Evolutionary conservation across 176 grass and related monocot species (phyloP).

Genomic region (Ampelocalamus luodianensis): DNA sequence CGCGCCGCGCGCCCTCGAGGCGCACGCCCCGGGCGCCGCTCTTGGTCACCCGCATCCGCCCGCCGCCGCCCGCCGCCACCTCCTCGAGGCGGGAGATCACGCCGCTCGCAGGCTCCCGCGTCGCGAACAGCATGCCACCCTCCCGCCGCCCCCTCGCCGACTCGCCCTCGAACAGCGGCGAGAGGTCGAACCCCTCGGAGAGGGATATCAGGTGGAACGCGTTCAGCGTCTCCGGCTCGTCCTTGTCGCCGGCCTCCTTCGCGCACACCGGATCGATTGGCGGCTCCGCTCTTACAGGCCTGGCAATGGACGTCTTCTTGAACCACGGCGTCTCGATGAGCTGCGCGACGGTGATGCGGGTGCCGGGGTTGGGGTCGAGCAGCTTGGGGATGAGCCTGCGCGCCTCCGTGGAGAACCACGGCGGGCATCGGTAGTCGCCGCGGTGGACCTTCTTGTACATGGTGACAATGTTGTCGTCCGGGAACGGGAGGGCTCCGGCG

Average conservation of each 20-base stretch:
- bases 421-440: constrained; percentile 80
- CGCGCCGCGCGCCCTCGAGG: constrained; percentile 75
- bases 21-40: constrained; percentile 72
- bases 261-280: constrained; percentile 43
- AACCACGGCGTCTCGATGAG: constrained; percentile 91
- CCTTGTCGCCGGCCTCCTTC: constrained; percentile 39
- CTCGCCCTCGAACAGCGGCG: constrained; percentile 76
- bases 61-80: constrained; percentile 66
- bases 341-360: constrained; percentile 76
- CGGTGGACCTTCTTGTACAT: constrained; percentile 86
- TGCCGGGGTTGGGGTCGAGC: constrained; percentile 79
- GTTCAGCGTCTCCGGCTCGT: constrained; percentile 59
- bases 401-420: constrained; percentile 85
- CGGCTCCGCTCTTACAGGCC: constrained; percentile 32
- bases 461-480: constrained; percentile 73
- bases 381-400: constrained; percentile 62
- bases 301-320: constrained; percentile 51
- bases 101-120: constrained; percentile 62
- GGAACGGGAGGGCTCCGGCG: constrained; percentile 79
- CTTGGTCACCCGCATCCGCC: constrained; percentile 71
- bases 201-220: constrained; percentile 96
- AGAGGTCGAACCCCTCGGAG: constrained; percentile 84
- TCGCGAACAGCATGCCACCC: constrained; percentile 71
- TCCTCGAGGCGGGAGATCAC: constrained; percentile 78
- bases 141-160: constrained; percentile 31